Base-by-base conservation (phyloP, 192 early-diverging fungal species). In the Backusella australiensis region DNA sequence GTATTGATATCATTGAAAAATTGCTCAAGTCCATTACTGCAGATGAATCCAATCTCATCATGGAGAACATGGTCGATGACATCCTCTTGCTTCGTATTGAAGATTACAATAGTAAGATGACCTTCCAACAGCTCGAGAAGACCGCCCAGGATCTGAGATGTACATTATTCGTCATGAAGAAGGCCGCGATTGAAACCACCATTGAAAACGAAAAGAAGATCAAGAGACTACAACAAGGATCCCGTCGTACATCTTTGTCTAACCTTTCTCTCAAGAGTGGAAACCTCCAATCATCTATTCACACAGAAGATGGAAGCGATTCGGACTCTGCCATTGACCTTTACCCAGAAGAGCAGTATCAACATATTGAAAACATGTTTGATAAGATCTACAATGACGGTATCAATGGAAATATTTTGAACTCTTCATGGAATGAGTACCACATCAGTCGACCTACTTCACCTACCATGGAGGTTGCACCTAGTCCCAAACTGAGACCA, bases 21-120 rank as follows among this genome's bases (percentile, higher is more conserved):
- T 77, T 90, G 21, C 35, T 90, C 59, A 77, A 78, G 63, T 83
- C 85, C n/a, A 72, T 87, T 65, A 79, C 85, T 34, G 14, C 77
- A 36, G 72, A 77, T 38, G 88, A 90, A 76, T 34, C 82, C 9
- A 71, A 77, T 23, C 75, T 83, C 19, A 75, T 90, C 63, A 53
- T 88, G 26, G 86, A 90, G 80, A 80, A 84, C 46, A 63, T 89
- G 34, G 83, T 90, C 56, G 82, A 88, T 39, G 89, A 90, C 70
- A 81, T 90, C 67, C 79, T 89, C 21, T 41, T 75, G 8, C 82
- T 90, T 42, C 86, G 87, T 11, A 74, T 82, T 39, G 75, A 78
- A 44, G 88, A 86, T 67, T 85, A 85, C 38, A 76, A 77, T 19
- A 77, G 76, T 7, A 78, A 83, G 21, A 82, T 85, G 38, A 82